These are phyloP conservation scores for Davidsoniella virescens DNA, from an alignment of 2,329 filamentous ascomycete genomes.

Conservation along the genomic window DNA sequence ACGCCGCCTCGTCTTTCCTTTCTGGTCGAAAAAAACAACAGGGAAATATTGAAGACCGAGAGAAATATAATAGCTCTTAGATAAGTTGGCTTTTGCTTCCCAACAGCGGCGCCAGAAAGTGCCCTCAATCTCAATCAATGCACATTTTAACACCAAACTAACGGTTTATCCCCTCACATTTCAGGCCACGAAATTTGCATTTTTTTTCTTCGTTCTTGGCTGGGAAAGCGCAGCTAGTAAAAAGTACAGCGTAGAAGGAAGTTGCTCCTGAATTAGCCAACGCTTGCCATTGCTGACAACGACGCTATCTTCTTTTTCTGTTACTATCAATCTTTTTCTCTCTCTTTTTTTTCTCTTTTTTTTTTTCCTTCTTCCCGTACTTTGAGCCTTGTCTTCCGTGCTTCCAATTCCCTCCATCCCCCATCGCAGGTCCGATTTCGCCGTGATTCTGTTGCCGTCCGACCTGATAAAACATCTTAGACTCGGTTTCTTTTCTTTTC, in stretches of 20 bases:
- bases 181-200: conserved; percentile 3
- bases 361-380: conserved; percentile 3
- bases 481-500: neutral
- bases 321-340: conserved; percentile 5
- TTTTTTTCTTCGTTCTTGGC: neutral
- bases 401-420: neutral
- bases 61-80: no score
- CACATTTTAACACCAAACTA: neutral
- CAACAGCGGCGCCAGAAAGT: neutral
- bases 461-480: neutral
- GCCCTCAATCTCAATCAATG: no score
- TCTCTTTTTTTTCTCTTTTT: neutral
- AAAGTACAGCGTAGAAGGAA: no score
- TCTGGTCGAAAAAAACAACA: conserved; percentile 3
- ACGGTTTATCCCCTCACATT: conserved; percentile 5
- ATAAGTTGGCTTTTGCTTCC: neutral
- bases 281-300: no score
- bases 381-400: conserved; percentile 2
- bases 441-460: conserved; percentile 4
- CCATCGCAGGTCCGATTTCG: conserved; percentile 11
- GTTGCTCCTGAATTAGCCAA: neutral
- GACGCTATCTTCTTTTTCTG: neutral
- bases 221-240: neutral
- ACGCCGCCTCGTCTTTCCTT: conserved; percentile 10
- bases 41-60: no score